Base-by-base conservation (phyloP, 805 yeast species). In the Metschnikowia hibisci region DNA sequence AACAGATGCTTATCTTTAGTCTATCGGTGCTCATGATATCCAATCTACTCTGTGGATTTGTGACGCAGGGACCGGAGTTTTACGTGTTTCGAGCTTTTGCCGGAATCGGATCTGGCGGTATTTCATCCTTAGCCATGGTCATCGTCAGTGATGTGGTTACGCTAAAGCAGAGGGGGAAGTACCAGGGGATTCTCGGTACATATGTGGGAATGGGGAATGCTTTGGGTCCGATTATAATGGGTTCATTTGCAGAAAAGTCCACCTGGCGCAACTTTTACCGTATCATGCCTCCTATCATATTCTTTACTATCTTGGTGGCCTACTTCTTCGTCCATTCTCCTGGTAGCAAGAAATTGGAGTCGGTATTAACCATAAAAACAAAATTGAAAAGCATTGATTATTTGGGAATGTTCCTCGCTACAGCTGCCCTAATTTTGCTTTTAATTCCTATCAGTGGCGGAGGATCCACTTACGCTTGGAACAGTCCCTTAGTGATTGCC, bases 381-480 rank as follows among this genome's bases (percentile, higher is more conserved):
- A 72, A 73, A 48, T 58, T 75, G 51, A 58, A 58, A 52, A 70
- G 67, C 28, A 71, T 79, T 33, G 87, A 81, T 57, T 76, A 71
- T 48, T 50, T 62, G 6, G 87, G 87, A 0, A 67, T 77, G 33
- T 48, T 74, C 23, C 60, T 76, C 11, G 62, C 77, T 28, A 64
- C 81, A 4, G 66, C 77, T 2, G 73, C 76, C 0, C 64, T 72
- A 22, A 74, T 78, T 0, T 57, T 80, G 3, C 52, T 81, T 12
- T 64, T 80, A 37, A 66, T 81, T n/a, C 82, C 83, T 2, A 56
- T 80, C 15, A 71, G 74, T 48, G 81, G 82, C 13, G 88, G 87
- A 28, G 87, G 87, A 2, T 63, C 75, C 7, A 63, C 74, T 9
- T 80, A 71, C 54, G 57, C 65, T 0, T 84, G 89, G 89, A 52